A percentile compares a stretch with the other conserved stretches of the same genome.
Conservation (phyloP, 2,329 filamentous ascomycete species). For the Polychaeton citri region DNA sequence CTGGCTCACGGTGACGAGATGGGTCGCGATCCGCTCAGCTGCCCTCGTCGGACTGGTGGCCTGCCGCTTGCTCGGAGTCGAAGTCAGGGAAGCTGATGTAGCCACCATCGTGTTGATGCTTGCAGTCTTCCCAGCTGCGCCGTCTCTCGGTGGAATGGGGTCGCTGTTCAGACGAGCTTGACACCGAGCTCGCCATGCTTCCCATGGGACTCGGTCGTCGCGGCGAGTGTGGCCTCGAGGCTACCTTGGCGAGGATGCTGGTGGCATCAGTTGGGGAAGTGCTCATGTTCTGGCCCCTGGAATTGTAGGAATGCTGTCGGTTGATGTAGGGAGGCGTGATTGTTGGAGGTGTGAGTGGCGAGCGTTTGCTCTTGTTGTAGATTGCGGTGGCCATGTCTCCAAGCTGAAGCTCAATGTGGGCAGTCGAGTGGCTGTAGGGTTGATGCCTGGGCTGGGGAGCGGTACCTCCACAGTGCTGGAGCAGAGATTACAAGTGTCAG, state of each 20-base stretch:
- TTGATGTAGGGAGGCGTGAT: conserved; percentile 16
- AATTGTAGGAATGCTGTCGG: conserved; percentile 16
- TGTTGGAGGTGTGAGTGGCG: conserved; percentile 13
- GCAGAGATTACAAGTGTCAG: no score
- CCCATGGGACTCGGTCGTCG: conserved; percentile 5
- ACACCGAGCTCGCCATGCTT: conserved; percentile 6
- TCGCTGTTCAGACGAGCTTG: conserved; percentile 8
- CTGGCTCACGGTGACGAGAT: no score
- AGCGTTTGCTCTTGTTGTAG: conserved; percentile 5
- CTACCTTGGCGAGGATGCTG: conserved; percentile 11
- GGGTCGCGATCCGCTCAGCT: conserved; percentile 1
- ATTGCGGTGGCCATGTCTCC: background rate
- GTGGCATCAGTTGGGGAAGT: conserved; percentile 9
- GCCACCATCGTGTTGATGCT: conserved; percentile 14
- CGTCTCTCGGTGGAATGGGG: conserved; percentile 7
- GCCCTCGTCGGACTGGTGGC: background rate
- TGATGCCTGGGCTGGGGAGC: no score
- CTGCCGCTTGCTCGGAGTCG: conserved; percentile 6
- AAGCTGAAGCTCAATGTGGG: no score
- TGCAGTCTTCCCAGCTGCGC: conserved; percentile 20
- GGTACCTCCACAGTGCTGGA: no score
- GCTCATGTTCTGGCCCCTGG: conserved; percentile 1
- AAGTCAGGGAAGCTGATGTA: conserved; percentile 22
- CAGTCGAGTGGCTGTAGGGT: no score
- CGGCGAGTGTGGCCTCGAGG: conserved; percentile 12